Conservation (phyloP, 306 rosid species). For the Prunus padus region DNA sequence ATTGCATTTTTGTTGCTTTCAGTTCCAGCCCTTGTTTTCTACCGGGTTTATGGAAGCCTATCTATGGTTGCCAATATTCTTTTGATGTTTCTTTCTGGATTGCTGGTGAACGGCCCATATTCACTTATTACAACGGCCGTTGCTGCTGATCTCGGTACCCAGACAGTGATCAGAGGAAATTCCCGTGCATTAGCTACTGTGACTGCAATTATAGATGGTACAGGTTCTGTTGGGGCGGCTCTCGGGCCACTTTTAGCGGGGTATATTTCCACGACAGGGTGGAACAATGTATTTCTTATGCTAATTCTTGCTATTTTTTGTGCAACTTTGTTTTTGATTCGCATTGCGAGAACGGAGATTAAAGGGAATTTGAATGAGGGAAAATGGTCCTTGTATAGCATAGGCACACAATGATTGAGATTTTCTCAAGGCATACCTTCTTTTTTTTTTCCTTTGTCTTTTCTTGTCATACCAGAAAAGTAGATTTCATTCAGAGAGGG, state of each 20-base stretch:
- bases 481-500: slow-evolving; percentile 9
- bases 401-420: slow-evolving; percentile 23
- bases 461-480: neutral
- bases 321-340: slow-evolving; percentile 65
- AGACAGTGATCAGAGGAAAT: slow-evolving; percentile 43
- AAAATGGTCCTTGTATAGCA: slow-evolving; percentile 39
- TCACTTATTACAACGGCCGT: slow-evolving; percentile 88
- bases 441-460: neutral
- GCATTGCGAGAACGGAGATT: slow-evolving; percentile 62
- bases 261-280: slow-evolving; percentile 63
- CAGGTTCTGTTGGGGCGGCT: slow-evolving; percentile 90
- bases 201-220: slow-evolving; percentile 88
- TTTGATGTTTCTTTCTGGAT: slow-evolving; percentile 71
- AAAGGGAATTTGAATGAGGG: slow-evolving; percentile 47
- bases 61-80: slow-evolving; percentile 57
- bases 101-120: slow-evolving; percentile 66
- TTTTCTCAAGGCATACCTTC: neutral
- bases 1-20: slow-evolving; percentile 65
- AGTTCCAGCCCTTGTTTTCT: slow-evolving; percentile 72
- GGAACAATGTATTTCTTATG: slow-evolving; percentile 80
- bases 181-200: slow-evolving; percentile 84
- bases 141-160: slow-evolving; percentile 83
- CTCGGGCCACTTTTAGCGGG: slow-evolving; percentile 91
- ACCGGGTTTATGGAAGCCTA: slow-evolving; percentile 67
- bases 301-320: slow-evolving; percentile 59